A percentile compares a stretch with the other conserved stretches of the same genome.
Conservation (phyloP, 805 yeast species). For the Yamadazyma laniorum region DNA sequence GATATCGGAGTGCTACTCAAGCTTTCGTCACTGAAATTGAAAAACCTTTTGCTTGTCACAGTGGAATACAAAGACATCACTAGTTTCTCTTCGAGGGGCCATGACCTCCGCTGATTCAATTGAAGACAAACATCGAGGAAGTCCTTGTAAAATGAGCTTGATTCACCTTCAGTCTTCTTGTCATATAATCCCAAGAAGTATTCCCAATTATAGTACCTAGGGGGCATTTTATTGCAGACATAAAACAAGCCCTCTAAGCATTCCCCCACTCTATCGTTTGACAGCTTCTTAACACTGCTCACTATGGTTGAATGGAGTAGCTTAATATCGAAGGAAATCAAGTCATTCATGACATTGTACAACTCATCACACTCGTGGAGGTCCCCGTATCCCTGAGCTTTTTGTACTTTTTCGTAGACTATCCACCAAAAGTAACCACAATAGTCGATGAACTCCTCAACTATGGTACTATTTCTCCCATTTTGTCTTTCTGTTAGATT, state of each 20-base stretch:
- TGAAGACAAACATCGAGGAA: constrained; percentile 29
- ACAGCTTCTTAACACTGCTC: not conserved
- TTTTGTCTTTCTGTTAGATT: constrained; percentile 5
- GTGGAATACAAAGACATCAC: constrained; percentile 27
- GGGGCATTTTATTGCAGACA: constrained; percentile 7
- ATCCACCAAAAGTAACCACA: constrained; percentile 10
- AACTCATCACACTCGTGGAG: constrained; percentile 3
- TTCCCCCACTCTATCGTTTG: not conserved
- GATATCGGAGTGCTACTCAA: constrained; percentile 18
- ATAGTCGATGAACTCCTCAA: constrained; percentile 3
- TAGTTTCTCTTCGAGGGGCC: constrained; percentile 26
- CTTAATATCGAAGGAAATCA: constrained; percentile 5
- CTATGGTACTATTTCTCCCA: not conserved
- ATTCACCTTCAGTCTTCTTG: constrained; percentile 12
- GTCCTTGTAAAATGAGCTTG: constrained; percentile 20
- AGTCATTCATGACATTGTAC: constrained; percentile 6
- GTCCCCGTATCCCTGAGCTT: constrained; percentile 2
- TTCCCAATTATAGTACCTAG: constrained; percentile 21
- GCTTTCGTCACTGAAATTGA: constrained; percentile 37
- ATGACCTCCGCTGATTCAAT: constrained; percentile 20
- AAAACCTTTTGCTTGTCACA: constrained; percentile 31
- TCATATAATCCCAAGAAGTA: constrained; percentile 23
- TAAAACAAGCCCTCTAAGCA: constrained; percentile 13
- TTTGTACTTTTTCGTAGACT: constrained; percentile 5
- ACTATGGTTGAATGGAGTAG: constrained; percentile 8